These are phyloP conservation scores for Mycena alexandri DNA, from an alignment of 768 basidiomycete species.

Conservation along the genomic window DNA sequence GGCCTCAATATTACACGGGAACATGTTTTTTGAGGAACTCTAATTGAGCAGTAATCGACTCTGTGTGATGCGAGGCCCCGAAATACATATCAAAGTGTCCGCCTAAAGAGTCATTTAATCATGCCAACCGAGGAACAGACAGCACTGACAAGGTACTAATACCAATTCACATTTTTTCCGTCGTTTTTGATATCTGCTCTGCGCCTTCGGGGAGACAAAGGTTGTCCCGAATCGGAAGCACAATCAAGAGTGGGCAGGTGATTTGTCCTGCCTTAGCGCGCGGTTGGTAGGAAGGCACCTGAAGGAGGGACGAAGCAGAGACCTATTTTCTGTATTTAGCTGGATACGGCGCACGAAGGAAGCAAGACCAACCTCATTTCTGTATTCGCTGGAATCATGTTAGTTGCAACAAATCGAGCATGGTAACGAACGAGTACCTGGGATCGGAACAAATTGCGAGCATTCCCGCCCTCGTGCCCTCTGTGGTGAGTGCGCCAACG, in stretches of 20 bases:
- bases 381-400: slow-evolving; percentile 22
- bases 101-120: background rate
- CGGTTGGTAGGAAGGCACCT: slow-evolving; percentile 33
- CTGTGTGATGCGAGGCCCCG: slow-evolving; percentile 36
- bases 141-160: slow-evolving; percentile 33
- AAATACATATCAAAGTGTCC: slow-evolving; percentile 46
- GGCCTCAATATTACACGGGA: slow-evolving; percentile 29
- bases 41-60: slow-evolving; percentile 40
- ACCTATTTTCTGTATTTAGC: background rate
- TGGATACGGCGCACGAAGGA: background rate
- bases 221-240: slow-evolving; percentile 39
- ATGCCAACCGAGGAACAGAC: background rate
- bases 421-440: slow-evolving; percentile 9
- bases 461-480: slow-evolving; percentile 41
- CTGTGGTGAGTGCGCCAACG: slow-evolving; percentile 45
- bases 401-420: background rate
- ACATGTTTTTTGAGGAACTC: slow-evolving; percentile 44
- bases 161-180: slow-evolving; percentile 38
- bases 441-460: slow-evolving; percentile 21
- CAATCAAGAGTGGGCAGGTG: slow-evolving; percentile 40
- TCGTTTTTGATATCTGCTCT: slow-evolving; percentile 30
- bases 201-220: slow-evolving; percentile 37
- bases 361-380: slow-evolving; percentile 15
- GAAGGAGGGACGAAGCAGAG: slow-evolving; percentile 34
- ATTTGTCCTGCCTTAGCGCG: slow-evolving; percentile 29